phyloP scores from a whole-genome alignment of 2,329 filamentous ascomycete genomes.

The Lizonia empirigonia region DNA sequence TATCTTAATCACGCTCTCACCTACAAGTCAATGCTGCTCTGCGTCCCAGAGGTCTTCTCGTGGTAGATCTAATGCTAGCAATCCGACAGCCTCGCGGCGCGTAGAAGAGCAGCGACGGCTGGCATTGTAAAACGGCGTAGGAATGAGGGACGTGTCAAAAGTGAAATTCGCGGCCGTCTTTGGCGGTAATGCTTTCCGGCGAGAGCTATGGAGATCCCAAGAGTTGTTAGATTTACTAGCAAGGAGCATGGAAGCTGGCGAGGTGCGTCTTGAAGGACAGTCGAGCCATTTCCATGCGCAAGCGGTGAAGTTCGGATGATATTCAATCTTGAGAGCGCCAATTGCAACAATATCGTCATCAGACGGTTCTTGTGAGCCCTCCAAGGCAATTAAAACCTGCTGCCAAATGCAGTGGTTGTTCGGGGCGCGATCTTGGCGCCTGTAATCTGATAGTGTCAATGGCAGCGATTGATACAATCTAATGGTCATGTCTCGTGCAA shows the following conservation, averaged over 20 bases:
- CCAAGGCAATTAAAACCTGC: constrained; percentile 2
- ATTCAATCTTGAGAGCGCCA: constrained; percentile 22
- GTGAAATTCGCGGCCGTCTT: constrained; percentile 18
- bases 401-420: constrained; percentile 8
- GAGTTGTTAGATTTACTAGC: too few relatives aligned
- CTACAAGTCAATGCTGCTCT: constrained; percentile 20
- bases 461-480: constrained; percentile 2
- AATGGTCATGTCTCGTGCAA: constrained; percentile 4
- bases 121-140: constrained; percentile 17
- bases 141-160: constrained; percentile 20
- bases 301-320: constrained; percentile 17
- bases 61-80: constrained; percentile 19
- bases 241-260: constrained; percentile 16
- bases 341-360: constrained; percentile 10
- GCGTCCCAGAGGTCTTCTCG: constrained; percentile 32
- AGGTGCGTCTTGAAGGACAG: constrained; percentile 17
- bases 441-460: constrained; percentile 4
- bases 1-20: constrained; percentile 28
- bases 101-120: constrained; percentile 26
- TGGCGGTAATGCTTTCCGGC: too few relatives aligned
- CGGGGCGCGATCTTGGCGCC: neutral
- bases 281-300: constrained; percentile 15
- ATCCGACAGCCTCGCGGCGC: constrained; percentile 23
- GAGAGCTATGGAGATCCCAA: neutral
- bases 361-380: constrained; percentile 2